Evolutionary conservation across 257 asterid species (phyloP), one percentile per base, ranked within the genome.

Genomic region (Henckelia pumila): DNA sequence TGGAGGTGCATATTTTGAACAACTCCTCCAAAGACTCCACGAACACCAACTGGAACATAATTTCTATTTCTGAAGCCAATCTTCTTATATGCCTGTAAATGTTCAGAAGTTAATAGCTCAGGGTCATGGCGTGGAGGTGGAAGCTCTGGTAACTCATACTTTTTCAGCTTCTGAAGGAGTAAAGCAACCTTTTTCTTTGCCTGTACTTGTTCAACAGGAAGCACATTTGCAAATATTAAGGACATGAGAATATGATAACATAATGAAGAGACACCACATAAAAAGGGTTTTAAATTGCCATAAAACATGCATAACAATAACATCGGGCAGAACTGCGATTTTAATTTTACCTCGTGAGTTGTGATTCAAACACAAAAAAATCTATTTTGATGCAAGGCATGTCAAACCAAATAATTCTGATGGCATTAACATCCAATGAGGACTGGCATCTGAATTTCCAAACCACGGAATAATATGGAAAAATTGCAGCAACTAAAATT

Each of bases 1-100:
- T 94, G 99, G 65, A 94, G 88, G 75, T 94, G 99, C 96, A 94
- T 94, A 71, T 94, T 94, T 74, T 91, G 98, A 55, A 94, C 97
- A 59, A 94, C 99, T 20, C 97, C 99, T 58, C 97, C 99, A 75
- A 94, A 91, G 72, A 94, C 99, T 65, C 99, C 97, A 56, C 99
- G 95, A 57, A 94, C 96, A 75, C 99, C 99, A 65, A 94, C 99
- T 16, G 97, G 99, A 11, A 84, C 97, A 65, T 94, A 91, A 67
- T 94, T 94, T 72, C 80, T 91, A 29, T 94, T 94, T 78, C 82
- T 87, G 81, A 86, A 94, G 24, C 99, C 99, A 47, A 88, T 89
- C 75, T 94, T 94, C 80, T 87, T 94, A 71, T 75, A 91, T 21
- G 99, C 96, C 78, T 91, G 99, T 65, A 94, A 66, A 66, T 94